Conservation (phyloP, 768 basidiomycete species). For the Hericium erinaceus region DNA sequence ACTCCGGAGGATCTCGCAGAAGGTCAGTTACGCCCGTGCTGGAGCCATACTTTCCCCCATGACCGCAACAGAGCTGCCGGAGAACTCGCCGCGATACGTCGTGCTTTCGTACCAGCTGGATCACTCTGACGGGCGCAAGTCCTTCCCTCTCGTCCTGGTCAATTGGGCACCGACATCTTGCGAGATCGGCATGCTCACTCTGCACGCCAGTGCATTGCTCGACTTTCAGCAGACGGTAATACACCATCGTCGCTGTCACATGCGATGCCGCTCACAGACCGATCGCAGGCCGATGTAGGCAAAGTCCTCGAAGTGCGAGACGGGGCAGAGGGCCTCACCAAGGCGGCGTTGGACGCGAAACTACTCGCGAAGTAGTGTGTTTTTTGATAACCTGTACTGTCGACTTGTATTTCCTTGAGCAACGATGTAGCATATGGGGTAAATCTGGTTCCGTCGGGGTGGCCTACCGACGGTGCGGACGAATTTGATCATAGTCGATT, state of each 20-base stretch:
- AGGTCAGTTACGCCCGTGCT: constrained; percentile 36
- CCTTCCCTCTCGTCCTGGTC: constrained; percentile 76
- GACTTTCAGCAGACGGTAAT: constrained; percentile 69
- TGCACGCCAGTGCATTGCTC: constrained; percentile 76
- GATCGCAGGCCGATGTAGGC: constrained; percentile 56
- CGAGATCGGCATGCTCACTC: constrained; percentile 61
- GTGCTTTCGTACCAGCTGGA: constrained; percentile 74
- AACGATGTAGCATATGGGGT: too few relatives aligned
- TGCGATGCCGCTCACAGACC: neutral
- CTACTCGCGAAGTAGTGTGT: constrained; percentile 23
- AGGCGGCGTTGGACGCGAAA: constrained; percentile 56
- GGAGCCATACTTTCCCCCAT: neutral
- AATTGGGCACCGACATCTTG: constrained; percentile 81
- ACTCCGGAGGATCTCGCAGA: constrained; percentile 80
- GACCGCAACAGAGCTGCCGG: constrained; percentile 66
- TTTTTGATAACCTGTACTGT: too few relatives aligned
- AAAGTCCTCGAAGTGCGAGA: constrained; percentile 79
- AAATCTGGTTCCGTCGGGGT: too few relatives aligned
- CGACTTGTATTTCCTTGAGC: too few relatives aligned
- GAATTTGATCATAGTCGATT: too few relatives aligned
- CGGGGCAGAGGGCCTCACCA: constrained; percentile 73
- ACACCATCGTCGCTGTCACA: neutral
- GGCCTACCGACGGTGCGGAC: too few relatives aligned
- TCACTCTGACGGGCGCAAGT: constrained; percentile 75
- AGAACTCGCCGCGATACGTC: constrained; percentile 80